Evolutionary conservation across 495 filamentous ascomycete genomes (phyloP), one percentile per base, ranked within the genome.

Genomic region (Daldinia loculata): DNA sequence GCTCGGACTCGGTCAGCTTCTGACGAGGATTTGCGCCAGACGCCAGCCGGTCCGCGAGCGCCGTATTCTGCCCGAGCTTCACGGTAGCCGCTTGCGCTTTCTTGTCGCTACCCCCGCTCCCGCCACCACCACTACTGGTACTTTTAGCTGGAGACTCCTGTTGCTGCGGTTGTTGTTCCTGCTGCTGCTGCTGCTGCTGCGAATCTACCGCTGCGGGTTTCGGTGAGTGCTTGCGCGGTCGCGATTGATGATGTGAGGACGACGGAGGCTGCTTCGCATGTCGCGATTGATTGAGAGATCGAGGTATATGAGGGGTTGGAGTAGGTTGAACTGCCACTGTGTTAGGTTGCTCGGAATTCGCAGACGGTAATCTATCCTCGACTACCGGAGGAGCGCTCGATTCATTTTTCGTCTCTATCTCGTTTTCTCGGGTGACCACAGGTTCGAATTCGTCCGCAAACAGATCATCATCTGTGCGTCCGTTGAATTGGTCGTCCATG

Each of bases 1-100:
- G 78, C 74, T 88, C 84, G 5, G 80, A 72, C 1, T 87, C 84
- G 15, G 85, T 87, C 7, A 85, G 83, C 71, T 88, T 88, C 9
- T 79, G 79, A 58, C 82, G 81, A 24, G 83, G 82, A 74, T 83
- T 84, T 6, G 77, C 82, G 59, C 83, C 83, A 3, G 82, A 84
- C 39, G 75, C 75, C 14, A 83, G 68, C 4, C 83, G 83, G 19
- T 79, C 74, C 5, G 72, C 77, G 6, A 65, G 63, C 17, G 71
- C 79, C 3, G 79, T 82, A 66, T 80, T 81, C 39, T 74, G 63
- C 1, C 70, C 74, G 9, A 71, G 74, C 39, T 74, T 74, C 19
- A 70, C 63, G 27, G 74, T n/a, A 6, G 71, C 30, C 11, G 29
- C 27, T 29, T 53, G 57, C 41, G 57, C 3, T 48, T 53, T 71